These are phyloP conservation scores for Xanthoconium purpureum DNA, from an alignment of 768 basidiomycete species.

Conservation along the genomic window DNA sequence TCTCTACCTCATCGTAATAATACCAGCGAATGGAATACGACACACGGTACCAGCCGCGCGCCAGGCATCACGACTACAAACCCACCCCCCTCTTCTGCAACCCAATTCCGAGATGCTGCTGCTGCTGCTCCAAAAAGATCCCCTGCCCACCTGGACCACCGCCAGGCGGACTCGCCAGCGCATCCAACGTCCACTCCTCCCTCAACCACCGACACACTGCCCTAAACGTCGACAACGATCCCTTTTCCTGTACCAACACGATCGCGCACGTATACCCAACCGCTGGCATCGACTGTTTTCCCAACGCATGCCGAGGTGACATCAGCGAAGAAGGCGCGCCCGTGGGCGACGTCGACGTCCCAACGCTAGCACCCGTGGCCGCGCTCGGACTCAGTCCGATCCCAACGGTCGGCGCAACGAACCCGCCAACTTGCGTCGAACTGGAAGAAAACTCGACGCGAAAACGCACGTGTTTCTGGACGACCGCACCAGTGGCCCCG, in stretches of 20 bases:
- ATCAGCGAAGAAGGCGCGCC: conserved; percentile 22
- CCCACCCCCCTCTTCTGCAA: conserved; percentile 30
- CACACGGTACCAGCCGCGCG: conserved; percentile 9
- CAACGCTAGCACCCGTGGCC: not conserved
- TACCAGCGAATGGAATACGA: not conserved
- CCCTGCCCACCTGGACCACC: conserved; percentile 30
- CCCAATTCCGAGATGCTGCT: not conserved
- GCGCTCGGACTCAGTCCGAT: conserved; percentile 11
- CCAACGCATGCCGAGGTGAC: conserved; percentile 28
- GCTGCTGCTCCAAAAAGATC: conserved; percentile 40
- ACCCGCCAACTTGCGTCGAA: conserved; percentile 22
- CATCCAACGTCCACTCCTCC: conserved; percentile 59
- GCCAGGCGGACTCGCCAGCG: conserved; percentile 28
- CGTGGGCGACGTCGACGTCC: conserved; percentile 17
- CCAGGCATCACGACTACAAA: conserved; percentile 10
- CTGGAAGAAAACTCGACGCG: conserved; percentile 67
- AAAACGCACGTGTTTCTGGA: conserved; percentile 78
- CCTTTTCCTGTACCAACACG: conserved; percentile 85
- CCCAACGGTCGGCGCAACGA: conserved; percentile 19
- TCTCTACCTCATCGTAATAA: not conserved
- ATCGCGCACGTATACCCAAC: conserved; percentile 57
- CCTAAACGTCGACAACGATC: conserved; percentile 84
- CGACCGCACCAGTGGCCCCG: conserved; percentile 34
- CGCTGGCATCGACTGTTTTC: conserved; percentile 21
- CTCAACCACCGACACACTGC: conserved; percentile 68